Evolutionary conservation across 768 basidiomycete genomes (phyloP).

Genomic region (Boletus subcaerulescens): DNA sequence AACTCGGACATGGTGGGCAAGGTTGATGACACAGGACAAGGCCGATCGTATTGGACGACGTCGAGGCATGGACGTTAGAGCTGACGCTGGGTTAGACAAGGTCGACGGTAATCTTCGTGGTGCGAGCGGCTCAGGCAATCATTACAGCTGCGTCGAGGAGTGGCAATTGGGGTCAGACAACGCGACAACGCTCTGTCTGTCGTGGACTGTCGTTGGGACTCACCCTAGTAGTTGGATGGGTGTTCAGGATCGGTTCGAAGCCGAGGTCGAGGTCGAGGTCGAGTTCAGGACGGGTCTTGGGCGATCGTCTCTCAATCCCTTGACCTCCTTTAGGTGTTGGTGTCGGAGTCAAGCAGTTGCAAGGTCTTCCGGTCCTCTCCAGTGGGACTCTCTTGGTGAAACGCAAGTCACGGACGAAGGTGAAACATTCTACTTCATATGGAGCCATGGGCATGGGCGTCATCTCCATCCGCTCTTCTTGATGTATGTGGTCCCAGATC

Average conservation of each 20-base stretch:
- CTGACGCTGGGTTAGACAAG: background rate
- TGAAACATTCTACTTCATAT: no score
- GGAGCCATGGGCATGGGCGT: no score
- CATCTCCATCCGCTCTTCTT: no score
- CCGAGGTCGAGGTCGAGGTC: background rate
- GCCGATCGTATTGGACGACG: background rate
- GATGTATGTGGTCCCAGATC: background rate
- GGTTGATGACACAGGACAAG: background rate
- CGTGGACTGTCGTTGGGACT: background rate
- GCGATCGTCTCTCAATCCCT: background rate
- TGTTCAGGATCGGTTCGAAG: background rate
- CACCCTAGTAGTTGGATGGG: background rate
- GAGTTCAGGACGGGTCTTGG: no score
- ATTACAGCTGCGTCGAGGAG: background rate
- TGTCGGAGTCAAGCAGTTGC: no score
- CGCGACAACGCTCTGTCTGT: background rate
- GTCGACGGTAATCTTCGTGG: background rate
- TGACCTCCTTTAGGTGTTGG: no score
- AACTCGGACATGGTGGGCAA: background rate
- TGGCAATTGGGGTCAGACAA: background rate
- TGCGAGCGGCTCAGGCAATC: background rate
- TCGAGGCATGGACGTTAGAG: background rate
- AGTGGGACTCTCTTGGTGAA: no score
- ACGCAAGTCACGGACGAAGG: no score
- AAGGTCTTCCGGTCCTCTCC: background rate